Base-by-base conservation (phyloP, 371 early-diverging fungal genomes). In the Coemansia sp. region DNA sequence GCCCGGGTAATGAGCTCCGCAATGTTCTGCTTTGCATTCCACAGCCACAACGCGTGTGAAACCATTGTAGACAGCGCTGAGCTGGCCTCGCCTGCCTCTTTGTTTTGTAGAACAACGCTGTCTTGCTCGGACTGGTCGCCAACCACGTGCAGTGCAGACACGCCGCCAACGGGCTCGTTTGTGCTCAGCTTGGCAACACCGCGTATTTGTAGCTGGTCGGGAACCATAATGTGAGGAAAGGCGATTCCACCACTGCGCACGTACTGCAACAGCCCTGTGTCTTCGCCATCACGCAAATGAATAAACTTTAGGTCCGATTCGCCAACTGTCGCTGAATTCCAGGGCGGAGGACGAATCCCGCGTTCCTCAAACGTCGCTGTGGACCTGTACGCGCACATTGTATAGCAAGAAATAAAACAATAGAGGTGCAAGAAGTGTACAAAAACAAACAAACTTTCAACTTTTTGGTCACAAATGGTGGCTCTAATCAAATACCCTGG, bases 161-260 rank as follows among this genome's bases (percentile, higher is more conserved):
- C 50, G 3, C 28, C 39, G 12, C 44, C 33, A 21, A n/a, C 50
- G 2, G 56, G 2, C 7, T 12, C 37, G 0, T 53, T 55, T 42
- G 18, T 44, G 20, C 4, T 16, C 7, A 14, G 54, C 28, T 54
- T 25, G 4, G 54, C 25, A 16, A 28, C 54, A 6, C 44, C 47
- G 7, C 68, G 75, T 14, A 75, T 37, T 56, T 69, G 69, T 3
- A 78, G 44, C 12, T 62, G n/a, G 47, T 78, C 78, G 5, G 80
- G 80, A 8, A 79, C 51, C 80, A 79, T 79, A 14, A 79, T 78
- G 73, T 79, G 80, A 5, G 80, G 80, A 39, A 79, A 79, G 6
- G 75, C 78, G n/a, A 79, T 78, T 12, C 80, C 80, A 12, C 80
- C 80, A 28, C 53, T 51, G 28, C 72, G 67, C n/a, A 78, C 80